Percentiles rank a stretch among this genome's conserved stretches.
Evolutionary conservation across 2,329 filamentous ascomycete genomes (phyloP).

Genomic region (Aspergillus proliferans): DNA sequence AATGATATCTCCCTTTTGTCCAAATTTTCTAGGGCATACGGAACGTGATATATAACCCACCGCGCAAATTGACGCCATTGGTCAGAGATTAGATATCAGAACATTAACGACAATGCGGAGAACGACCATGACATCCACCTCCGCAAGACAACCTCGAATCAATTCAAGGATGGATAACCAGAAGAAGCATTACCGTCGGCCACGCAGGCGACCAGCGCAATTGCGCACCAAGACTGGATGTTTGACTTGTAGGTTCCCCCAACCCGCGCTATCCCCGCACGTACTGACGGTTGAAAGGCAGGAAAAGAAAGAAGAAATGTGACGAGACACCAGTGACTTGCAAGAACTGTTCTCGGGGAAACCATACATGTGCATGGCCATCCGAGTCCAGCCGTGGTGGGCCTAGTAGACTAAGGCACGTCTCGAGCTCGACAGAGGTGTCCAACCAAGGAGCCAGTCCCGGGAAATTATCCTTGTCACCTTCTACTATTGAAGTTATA

Average conservation of each 20-base stretch:
- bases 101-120: too few species aligned
- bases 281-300: slow-evolving; percentile 8
- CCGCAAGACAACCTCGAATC: too few species aligned
- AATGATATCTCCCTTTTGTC: not conserved
- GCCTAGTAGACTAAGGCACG: not conserved
- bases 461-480: too few species aligned
- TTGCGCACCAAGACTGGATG: slow-evolving; percentile 23
- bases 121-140: too few species aligned
- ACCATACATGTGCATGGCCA: slow-evolving; percentile 14
- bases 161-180: not conserved
- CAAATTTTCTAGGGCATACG: not conserved
- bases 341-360: slow-evolving; percentile 12
- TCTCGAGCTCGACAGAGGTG: not conserved
- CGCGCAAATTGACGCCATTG: slow-evolving; percentile 2
- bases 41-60: not conserved
- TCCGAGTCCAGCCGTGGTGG: not conserved
- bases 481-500: not conserved
- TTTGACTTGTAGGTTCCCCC: slow-evolving; percentile 15
- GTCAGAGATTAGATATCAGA: not conserved
- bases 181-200: slow-evolving; percentile 9
- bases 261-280: not conserved
- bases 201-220: slow-evolving; percentile 19
- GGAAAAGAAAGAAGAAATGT: slow-evolving; percentile 21
- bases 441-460: not conserved
- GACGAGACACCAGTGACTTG: slow-evolving; percentile 15